These are phyloP conservation scores for Fraxinus sp. DNA, from an alignment of 305 asterid genomes.

Conservation along the genomic window DNA sequence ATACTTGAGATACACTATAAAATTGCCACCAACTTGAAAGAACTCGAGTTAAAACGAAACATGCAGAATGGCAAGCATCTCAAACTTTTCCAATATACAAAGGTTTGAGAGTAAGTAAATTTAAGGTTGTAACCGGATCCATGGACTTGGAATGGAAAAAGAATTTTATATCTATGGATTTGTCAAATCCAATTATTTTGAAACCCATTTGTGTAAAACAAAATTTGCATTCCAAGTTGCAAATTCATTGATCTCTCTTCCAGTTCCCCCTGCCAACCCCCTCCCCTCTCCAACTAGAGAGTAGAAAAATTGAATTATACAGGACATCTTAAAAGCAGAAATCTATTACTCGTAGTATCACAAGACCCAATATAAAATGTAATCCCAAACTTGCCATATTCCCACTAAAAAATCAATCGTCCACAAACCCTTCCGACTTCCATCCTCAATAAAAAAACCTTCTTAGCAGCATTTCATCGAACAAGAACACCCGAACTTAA, in stretches of 20 bases:
- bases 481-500: not conserved
- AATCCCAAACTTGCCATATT: not conserved
- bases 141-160: not conserved
- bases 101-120: not conserved
- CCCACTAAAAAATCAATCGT: not conserved
- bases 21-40: not conserved
- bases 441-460: not conserved
- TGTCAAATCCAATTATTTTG: not conserved
- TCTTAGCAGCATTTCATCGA: constrained; percentile 25
- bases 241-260: not conserved
- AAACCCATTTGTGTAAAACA: not conserved
- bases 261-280: not conserved
- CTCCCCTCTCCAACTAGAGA: not conserved
- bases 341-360: not conserved
- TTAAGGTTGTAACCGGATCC: not conserved
- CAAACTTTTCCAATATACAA: not conserved
- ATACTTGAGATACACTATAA: not conserved
- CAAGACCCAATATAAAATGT: not conserved
- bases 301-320: not conserved
- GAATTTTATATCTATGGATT: too few relatives aligned
- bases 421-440: not conserved
- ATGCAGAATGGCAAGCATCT: not conserved
- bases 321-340: not conserved
- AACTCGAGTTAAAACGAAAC: not conserved
- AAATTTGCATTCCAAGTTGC: not conserved